Percentiles rank a stretch among this genome's conserved stretches.
These are phyloP conservation scores for Penicillium arizonense DNA, from an alignment of 495 filamentous ascomycete genomes.

Conservation along the genomic window DNA sequence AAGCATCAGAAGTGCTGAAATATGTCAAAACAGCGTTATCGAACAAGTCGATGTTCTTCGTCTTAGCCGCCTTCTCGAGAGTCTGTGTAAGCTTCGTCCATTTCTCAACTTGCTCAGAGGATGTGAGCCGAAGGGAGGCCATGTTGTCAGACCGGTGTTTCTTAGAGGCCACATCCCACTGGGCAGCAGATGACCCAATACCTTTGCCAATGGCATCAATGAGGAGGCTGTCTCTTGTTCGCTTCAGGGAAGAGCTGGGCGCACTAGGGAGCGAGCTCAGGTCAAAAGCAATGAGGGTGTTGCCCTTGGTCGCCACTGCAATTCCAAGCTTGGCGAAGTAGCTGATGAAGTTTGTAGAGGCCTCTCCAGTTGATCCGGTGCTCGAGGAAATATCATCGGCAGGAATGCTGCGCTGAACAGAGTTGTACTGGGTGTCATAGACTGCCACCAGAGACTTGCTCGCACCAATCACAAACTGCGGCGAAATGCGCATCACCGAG, in stretches of 20 bases:
- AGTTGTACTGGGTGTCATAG: constrained; percentile 66
- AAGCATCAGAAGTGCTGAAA: constrained; percentile 25
- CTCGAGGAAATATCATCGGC: constrained; percentile 39
- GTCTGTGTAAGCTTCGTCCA: constrained; percentile 35
- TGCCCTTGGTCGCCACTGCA: constrained; percentile 57
- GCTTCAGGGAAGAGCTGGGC: constrained; percentile 50
- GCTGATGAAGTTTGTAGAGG: constrained; percentile 43
- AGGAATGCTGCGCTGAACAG: constrained; percentile 57
- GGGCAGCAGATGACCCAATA: constrained; percentile 35
- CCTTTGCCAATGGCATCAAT: constrained; percentile 69
- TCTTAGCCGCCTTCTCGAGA: constrained; percentile 25
- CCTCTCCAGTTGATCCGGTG: constrained; percentile 17
- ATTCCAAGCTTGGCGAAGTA: constrained; percentile 64
- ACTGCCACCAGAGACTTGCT: constrained; percentile 49
- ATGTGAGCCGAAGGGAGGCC: constrained; percentile 30
- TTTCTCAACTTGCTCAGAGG: constrained; percentile 32
- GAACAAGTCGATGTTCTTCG: constrained; percentile 30
- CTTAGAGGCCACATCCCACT: constrained; percentile 35
- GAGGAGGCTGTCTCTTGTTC: constrained; percentile 63
- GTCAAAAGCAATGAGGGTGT: constrained; percentile 59
- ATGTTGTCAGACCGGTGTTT: constrained; percentile 34
- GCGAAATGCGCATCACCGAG: constrained; percentile 45
- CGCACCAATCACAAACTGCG: constrained; percentile 45
- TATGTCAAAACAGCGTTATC: constrained; percentile 39
- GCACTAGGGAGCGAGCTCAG: constrained; percentile 54